phyloP scores from a whole-genome alignment of 164 flowering plant species.

The Piper betle region DNA sequence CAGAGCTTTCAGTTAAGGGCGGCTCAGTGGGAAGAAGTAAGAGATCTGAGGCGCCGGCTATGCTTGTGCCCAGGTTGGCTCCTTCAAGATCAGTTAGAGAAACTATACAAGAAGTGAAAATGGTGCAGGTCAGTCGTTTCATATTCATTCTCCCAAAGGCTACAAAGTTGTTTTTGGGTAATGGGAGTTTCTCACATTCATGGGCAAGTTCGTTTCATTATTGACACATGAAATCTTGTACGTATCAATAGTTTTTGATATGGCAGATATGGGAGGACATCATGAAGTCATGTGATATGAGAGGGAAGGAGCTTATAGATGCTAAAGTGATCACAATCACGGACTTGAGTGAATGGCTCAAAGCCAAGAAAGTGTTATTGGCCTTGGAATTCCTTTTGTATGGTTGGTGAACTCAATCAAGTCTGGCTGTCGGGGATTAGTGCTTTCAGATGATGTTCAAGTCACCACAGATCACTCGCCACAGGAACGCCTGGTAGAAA shows the following conservation, averaged over 20 bases:
- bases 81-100: slow-evolving; percentile 73
- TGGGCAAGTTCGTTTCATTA: not conserved
- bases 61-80: slow-evolving; percentile 57
- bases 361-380: slow-evolving; percentile 30
- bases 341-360: slow-evolving; percentile 60
- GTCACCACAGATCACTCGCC: slow-evolving; percentile 63
- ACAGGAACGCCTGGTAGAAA: slow-evolving; percentile 64
- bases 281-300: slow-evolving; percentile 40
- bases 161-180: not conserved
- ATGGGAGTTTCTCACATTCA: not conserved
- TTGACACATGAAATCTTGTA: not conserved
- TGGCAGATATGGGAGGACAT: slow-evolving; percentile 63
- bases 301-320: slow-evolving; percentile 59
- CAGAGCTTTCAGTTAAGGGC: slow-evolving; percentile 36
- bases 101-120: slow-evolving; percentile 73
- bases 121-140: slow-evolving; percentile 62
- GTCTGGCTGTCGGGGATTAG: slow-evolving; percentile 48
- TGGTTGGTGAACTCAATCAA: slow-evolving; percentile 47
- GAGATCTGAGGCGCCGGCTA: slow-evolving; percentile 40
- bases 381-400: slow-evolving; percentile 60
- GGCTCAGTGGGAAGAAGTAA: slow-evolving; percentile 19
- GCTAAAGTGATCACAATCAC: slow-evolving; percentile 30
- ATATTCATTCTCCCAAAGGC: not conserved
- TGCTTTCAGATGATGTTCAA: slow-evolving; percentile 50
- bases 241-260: not conserved